phyloP scores from a whole-genome alignment of 768 basidiomycete species.

The Russula griseocarnosa region DNA sequence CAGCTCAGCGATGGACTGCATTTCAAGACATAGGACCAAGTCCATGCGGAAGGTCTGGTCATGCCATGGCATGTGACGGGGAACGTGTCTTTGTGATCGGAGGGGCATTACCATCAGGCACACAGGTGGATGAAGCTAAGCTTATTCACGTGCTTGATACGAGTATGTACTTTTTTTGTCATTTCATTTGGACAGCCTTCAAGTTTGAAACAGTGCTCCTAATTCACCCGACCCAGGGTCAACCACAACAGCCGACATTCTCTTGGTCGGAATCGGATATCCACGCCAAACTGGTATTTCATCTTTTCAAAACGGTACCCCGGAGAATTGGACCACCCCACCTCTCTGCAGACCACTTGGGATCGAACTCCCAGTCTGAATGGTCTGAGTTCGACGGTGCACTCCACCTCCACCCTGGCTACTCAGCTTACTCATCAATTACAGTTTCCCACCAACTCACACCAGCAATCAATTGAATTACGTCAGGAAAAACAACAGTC shows the following conservation, averaged over 20 bases:
- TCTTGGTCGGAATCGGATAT: slow-evolving; percentile 32
- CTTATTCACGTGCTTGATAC: slow-evolving; percentile 90
- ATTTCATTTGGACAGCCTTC: background rate
- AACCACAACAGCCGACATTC: slow-evolving; percentile 37
- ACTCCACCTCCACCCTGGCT: slow-evolving; percentile 31
- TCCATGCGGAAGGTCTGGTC: slow-evolving; percentile 87
- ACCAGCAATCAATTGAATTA: no score
- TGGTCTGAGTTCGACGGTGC: slow-evolving; percentile 47
- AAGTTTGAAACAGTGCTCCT: slow-evolving; percentile 56
- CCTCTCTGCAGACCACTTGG: background rate
- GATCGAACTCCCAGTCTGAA: slow-evolving; percentile 36
- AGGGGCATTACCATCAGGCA: slow-evolving; percentile 79
- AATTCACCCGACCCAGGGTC: no score
- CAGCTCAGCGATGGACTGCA: slow-evolving; percentile 99
- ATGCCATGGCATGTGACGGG: slow-evolving; percentile 93
- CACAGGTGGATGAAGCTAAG: slow-evolving; percentile 71
- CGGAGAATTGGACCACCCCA: slow-evolving; percentile 23
- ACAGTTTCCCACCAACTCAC: no score
- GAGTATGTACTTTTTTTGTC: slow-evolving; percentile 50
- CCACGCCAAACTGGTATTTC: slow-evolving; percentile 64
- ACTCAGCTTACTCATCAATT: no score
- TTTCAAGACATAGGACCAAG: slow-evolving; percentile 99
- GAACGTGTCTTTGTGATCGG: slow-evolving; percentile 89
- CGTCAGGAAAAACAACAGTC: no score
- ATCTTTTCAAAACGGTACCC: slow-evolving; percentile 39